phyloP scores from a whole-genome alignment of 495 filamentous ascomycete species.

The Massariosphaeria phaeospora region DNA sequence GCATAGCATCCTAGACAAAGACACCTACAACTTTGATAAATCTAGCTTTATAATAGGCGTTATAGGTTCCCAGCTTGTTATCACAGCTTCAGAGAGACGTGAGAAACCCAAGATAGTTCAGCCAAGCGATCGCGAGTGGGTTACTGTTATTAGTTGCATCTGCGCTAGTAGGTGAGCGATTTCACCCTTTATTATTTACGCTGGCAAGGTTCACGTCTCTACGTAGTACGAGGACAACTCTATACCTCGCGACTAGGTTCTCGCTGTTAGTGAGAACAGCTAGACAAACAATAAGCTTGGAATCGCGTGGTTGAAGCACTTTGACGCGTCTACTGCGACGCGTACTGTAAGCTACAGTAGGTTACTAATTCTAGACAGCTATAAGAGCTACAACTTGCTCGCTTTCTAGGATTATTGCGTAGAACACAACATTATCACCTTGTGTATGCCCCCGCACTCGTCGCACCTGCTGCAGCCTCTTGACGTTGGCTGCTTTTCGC shows the following conservation, averaged over 20 bases:
- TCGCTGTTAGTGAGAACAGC: constrained; percentile 19
- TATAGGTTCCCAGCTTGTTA: constrained; percentile 14
- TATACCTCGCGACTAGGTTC: constrained; percentile 31
- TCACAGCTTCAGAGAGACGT: constrained; percentile 26
- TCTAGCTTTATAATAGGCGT: constrained; percentile 43
- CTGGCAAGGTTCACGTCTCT: constrained; percentile 33
- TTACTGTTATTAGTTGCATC: constrained; percentile 40
- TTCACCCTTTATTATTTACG: constrained; percentile 31
- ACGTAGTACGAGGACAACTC: constrained; percentile 33
- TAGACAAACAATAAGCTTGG: constrained; percentile 21
- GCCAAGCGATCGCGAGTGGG: constrained; percentile 43
- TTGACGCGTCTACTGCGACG: constrained; percentile 5
- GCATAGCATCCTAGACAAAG: constrained; percentile 41
- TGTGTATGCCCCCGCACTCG: constrained; percentile 30
- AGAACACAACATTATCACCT: constrained; percentile 19
- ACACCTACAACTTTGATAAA: constrained; percentile 50
- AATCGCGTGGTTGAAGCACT: constrained; percentile 17
- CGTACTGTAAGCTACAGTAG: background rate
- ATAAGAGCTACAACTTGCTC: constrained; percentile 10
- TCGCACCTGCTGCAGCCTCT: constrained; percentile 34
- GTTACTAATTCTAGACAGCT: constrained; percentile 13
- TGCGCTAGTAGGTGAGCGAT: constrained; percentile 10
- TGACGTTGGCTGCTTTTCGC: constrained; percentile 30
- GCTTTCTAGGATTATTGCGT: constrained; percentile 5
- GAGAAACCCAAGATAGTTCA: constrained; percentile 31